phyloP scores from a whole-genome alignment of 805 yeast genomes.

The Monosporozyma solicola region DNA sequence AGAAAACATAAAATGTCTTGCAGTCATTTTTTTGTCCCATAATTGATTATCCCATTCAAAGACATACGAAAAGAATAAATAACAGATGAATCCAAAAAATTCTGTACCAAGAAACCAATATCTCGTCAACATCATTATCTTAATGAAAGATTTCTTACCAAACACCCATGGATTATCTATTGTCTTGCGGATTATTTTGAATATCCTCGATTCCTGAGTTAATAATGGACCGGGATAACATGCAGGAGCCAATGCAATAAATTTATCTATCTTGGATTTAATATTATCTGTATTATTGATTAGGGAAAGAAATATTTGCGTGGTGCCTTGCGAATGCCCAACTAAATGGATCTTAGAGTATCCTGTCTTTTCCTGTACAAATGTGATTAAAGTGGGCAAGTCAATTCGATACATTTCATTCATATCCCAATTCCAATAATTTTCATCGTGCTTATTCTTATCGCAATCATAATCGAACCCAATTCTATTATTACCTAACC shows the following conservation, averaged over 20 bases:
- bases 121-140: slow-evolving; percentile 58
- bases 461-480: slow-evolving; percentile 58
- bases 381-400: slow-evolving; percentile 60
- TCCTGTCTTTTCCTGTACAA: slow-evolving; percentile 38
- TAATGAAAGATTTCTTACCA: slow-evolving; percentile 71
- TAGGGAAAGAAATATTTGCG: slow-evolving; percentile 68
- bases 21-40: slow-evolving; percentile 62
- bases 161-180: slow-evolving; percentile 44
- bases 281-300: slow-evolving; percentile 31
- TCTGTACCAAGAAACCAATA: slow-evolving; percentile 38
- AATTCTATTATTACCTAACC: slow-evolving; percentile 88
- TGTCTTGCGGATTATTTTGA: slow-evolving; percentile 47
- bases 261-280: slow-evolving; percentile 50
- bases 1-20: slow-evolving; percentile 73
- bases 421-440: slow-evolving; percentile 91
- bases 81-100: slow-evolving; percentile 55
- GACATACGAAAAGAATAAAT: slow-evolving; percentile 73
- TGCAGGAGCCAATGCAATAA: slow-evolving; percentile 83
- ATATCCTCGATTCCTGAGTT: slow-evolving; percentile 44
- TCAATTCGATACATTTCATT: slow-evolving; percentile 72
- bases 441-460: slow-evolving; percentile 19
- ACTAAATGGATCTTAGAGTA: slow-evolving; percentile 46
- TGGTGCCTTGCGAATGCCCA: slow-evolving; percentile 91
- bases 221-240: slow-evolving; percentile 75
- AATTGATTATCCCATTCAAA: slow-evolving; percentile 78